Evolutionary conservation across 495 filamentous ascomycete species (phyloP), one percentile per base, ranked within the genome.

Genomic region (Penicillium paradoxum): DNA sequence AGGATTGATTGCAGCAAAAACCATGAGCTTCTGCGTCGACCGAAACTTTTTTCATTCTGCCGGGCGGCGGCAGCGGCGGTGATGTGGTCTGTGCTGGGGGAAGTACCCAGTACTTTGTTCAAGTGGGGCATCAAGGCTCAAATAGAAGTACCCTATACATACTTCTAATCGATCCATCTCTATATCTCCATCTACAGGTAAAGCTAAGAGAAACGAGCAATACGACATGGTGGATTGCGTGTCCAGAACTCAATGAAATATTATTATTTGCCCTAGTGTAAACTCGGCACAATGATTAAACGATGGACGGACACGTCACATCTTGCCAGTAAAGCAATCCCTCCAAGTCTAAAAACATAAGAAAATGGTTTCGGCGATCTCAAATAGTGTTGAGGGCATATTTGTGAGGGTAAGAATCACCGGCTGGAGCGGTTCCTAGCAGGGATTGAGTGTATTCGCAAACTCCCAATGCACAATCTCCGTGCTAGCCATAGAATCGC

Each of bases 1-100:
- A 33, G 48, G 43, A 50, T 59, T 55, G 49, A 30, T 50, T 29
- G 53, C 53, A 45, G 14, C 21, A 30, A 51, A 34, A 49, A 36
- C 27, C 50, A 45, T 21, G 33, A 45, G 47, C 44, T 58, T 56
- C 39, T 33, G 34, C 44, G 49, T 50, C 48, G 46, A 55, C 62
- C 47, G 64, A 68, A 73, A 67, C 64, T 71, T 73, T 74, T 75
- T 70, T 69, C 58, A 66, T 71, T 68, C 54, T 74, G 72, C 70
- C 72, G 70, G 72, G 70, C 70, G 70, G 69, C 56, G 55, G 38
- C 14, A 4, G 30, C 32, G 53, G 56, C 60, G 64, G 54, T 54
- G 66, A 54, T 60, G 41, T 64, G 66, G 64, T 59, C 64, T 53
- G 66, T 69, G 66, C 64, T 27, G 48, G 34, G 22, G 10, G 21